Percentiles rank a stretch among this genome's conserved stretches.
Conservation (phyloP, 176 grass and related monocot species). For the Bonia amplexicaulis region DNA sequence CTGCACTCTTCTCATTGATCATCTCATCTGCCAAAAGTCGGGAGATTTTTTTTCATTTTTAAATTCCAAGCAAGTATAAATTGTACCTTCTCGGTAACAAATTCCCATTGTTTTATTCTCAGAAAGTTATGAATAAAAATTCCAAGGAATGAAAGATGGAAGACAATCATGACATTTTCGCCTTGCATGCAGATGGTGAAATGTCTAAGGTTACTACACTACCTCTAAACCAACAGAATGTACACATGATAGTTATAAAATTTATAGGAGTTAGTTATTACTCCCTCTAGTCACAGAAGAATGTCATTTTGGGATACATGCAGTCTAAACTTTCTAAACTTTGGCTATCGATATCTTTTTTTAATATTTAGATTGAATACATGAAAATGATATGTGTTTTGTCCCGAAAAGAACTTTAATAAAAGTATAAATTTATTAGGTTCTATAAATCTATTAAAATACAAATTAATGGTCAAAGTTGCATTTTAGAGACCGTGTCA, state of each 20-base stretch:
- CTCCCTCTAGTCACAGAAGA: too few relatives aligned
- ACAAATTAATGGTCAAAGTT: too few relatives aligned
- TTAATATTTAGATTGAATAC: too few relatives aligned
- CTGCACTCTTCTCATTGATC: constrained; percentile 39
- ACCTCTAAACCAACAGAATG: background rate
- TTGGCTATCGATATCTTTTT: too few relatives aligned
- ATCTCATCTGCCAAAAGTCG: constrained; percentile 52
- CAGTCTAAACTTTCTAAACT: too few relatives aligned
- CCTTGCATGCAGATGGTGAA: constrained; percentile 9
- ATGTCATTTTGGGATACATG: too few relatives aligned
- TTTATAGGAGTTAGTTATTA: background rate
- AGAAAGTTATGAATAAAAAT: background rate
- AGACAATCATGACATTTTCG: background rate
- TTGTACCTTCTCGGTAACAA: constrained; percentile 10
- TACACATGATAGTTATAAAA: background rate
- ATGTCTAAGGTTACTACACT: constrained; percentile 7
- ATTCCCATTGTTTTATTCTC: constrained; percentile 8
- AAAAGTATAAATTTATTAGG: too few relatives aligned
- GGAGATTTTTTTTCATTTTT: background rate
- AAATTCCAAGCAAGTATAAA: background rate
- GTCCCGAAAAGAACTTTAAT: too few relatives aligned
- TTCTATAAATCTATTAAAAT: too few relatives aligned
- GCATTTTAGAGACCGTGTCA: too few relatives aligned
- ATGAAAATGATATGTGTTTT: too few relatives aligned
- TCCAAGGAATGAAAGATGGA: background rate